Evolutionary conservation across 257 asterid genomes (phyloP).

Genomic region (Leonotis leonurus): DNA sequence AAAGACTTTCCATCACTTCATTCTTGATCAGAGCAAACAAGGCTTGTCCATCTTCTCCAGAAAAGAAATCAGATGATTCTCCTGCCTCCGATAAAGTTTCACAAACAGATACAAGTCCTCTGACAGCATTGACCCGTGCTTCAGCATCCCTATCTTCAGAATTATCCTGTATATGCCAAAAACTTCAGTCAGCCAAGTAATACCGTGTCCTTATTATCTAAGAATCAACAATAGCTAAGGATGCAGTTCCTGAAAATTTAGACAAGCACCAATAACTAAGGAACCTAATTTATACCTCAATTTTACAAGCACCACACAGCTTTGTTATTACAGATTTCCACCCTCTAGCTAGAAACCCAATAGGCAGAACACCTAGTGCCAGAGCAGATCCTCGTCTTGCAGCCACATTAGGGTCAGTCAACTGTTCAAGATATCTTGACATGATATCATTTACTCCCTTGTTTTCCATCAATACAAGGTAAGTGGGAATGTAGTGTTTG

Average conservation of each 20-base stretch:
- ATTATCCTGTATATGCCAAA: conserved; percentile 50
- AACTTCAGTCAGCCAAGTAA: conserved; percentile 14
- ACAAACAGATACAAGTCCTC: conserved; percentile 73
- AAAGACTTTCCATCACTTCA: conserved; percentile 73
- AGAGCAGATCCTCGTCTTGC: conserved; percentile 94
- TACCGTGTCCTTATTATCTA: neutral
- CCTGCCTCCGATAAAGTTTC: conserved; percentile 50
- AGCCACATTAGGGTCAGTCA: conserved; percentile 83
- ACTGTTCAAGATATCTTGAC: conserved; percentile 65
- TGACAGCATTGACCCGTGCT: conserved; percentile 86
- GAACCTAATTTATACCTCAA: conserved; percentile 62
- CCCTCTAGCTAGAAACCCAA: conserved; percentile 50
- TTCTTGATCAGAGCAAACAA: conserved; percentile 48
- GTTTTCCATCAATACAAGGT: conserved; percentile 38
- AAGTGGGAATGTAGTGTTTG: conserved; percentile 50
- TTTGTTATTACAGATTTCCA: conserved; percentile 64
- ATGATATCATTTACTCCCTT: conserved; percentile 43
- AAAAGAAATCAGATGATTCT: conserved; percentile 33
- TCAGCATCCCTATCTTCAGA: conserved; percentile 93
- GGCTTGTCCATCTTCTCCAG: conserved; percentile 44
- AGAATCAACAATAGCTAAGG: neutral
- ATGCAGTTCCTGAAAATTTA: conserved; percentile 1
- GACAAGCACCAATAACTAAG: conserved; percentile 9
- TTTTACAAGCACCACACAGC: conserved; percentile 60
- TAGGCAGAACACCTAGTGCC: conserved; percentile 78